A percentile compares a stretch with the other conserved stretches of the same genome.
Evolutionary conservation across 495 filamentous ascomycete species (phyloP).

Genomic region (Podospora pseudoanserina): DNA sequence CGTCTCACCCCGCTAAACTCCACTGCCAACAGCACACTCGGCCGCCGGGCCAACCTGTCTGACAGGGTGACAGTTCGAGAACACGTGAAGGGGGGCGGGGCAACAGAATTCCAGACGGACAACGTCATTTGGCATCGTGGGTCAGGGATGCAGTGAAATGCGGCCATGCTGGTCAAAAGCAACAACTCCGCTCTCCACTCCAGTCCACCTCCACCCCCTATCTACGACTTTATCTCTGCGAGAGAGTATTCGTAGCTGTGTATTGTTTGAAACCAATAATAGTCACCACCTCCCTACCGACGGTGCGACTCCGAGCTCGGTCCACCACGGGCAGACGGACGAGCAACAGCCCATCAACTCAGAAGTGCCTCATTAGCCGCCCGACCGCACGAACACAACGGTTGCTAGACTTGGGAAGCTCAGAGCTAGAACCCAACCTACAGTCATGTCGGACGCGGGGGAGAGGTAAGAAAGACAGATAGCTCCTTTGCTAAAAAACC

Average conservation of each 20-base stretch:
- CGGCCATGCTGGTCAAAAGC: slow-evolving; percentile 14
- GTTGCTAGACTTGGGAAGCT: neutral
- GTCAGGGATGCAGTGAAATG: neutral
- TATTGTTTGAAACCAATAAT: neutral
- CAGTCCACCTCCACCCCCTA: neutral
- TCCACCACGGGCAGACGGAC: neutral
- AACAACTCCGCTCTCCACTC: slow-evolving; percentile 8
- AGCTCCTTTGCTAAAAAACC: neutral
- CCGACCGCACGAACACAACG: neutral
- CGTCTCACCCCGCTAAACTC: neutral
- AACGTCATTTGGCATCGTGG: slow-evolving; percentile 18
- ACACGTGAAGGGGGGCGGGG: slow-evolving; percentile 16
- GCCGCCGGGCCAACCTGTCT: slow-evolving; percentile 1
- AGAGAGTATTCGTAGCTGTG: neutral
- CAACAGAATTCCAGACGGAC: slow-evolving; percentile 4
- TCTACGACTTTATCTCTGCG: neutral
- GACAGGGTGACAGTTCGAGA: neutral
- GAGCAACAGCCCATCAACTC: neutral
- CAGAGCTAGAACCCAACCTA: neutral
- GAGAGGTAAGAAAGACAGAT: slow-evolving; percentile 35
- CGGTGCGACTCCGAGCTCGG: neutral
- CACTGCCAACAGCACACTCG: neutral
- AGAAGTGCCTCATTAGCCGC: neutral
- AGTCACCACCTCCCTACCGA: neutral
- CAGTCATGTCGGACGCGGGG: slow-evolving; percentile 43